A percentile compares a stretch with the other conserved stretches of the same genome.
Conservation (phyloP, 2,329 filamentous ascomycete genomes). For the Graphium sp. region DNA sequence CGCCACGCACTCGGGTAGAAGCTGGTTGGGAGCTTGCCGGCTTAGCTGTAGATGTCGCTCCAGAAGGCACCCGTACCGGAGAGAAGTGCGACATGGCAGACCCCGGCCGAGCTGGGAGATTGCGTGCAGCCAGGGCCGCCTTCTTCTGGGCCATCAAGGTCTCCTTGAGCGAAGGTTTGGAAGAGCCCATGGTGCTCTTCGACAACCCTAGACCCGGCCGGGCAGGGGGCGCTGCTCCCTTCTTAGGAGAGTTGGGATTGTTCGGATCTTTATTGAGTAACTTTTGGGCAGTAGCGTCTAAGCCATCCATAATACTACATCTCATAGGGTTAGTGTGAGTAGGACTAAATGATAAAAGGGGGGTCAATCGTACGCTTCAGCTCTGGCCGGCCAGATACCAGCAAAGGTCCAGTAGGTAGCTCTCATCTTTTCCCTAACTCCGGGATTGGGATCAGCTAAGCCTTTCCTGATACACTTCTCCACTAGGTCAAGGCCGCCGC, state of each 20-base stretch:
- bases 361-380: constrained; percentile 43
- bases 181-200: constrained; percentile 39
- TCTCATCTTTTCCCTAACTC: constrained; percentile 74
- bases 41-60: constrained; percentile 18
- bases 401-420: constrained; percentile 76
- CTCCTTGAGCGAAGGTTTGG: constrained; percentile 59
- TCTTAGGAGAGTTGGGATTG: constrained; percentile 57
- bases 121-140: constrained; percentile 28
- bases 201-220: constrained; percentile 44
- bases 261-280: constrained; percentile 68
- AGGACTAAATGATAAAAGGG: constrained; percentile 4
- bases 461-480: constrained; percentile 85
- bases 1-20: constrained; percentile 19
- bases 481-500: constrained; percentile 64
- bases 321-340: constrained; percentile 1
- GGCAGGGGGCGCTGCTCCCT: constrained; percentile 25
- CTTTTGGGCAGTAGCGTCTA: constrained; percentile 65
- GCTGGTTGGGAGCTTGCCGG: constrained; percentile 13
- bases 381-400: constrained; percentile 59
- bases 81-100: constrained; percentile 49
- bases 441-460: constrained; percentile 76
- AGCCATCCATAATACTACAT: constrained; percentile 57
- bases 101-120: constrained; percentile 38
- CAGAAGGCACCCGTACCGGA: constrained; percentile 25
- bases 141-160: constrained; percentile 72